Base-by-base conservation (phyloP, 805 yeast species). In the Osmozyma mogii region DNA sequence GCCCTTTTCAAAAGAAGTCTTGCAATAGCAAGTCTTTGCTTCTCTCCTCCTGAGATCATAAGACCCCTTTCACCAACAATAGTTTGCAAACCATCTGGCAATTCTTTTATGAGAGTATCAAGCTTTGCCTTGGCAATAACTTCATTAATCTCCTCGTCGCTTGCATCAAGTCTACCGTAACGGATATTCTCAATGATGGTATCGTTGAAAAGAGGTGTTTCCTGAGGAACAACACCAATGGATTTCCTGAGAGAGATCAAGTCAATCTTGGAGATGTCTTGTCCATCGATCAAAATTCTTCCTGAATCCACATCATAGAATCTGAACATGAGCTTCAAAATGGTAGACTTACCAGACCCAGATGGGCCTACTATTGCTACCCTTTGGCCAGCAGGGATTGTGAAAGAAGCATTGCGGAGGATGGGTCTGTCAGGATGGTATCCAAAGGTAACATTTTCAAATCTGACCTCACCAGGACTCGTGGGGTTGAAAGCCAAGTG, bases 21-120 rank as follows among this genome's bases (percentile, higher is more conserved):
- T 1, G 96, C 92, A 41, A 92, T 85, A 0, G 98, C 97, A 24
- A 92, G 64, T 38, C 98, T 65, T 57, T 92, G 98, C 52, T 92
- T 88, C 53, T 92, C 98, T 37, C 98, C 98, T n/a, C 98, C 98
- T 15, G 96, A 85, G 27, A 92, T 88, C 98, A 92, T 92, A 70
- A 92, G 70, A n/a, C 98, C 98, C 49, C 94, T 66, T 54, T 92
- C 98, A 28, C 98, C 98, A 11, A 92, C 98, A 34, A 84, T 65
- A 0, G 97, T 92, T 17, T 80, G 64, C 23, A 72, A 62, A 1
- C 96, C 96, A 9, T 83, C 82, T 0, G 98, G 97, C 27, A 92
- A 56, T 25, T 78, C 83, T 5, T 53, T 43, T 10, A 89, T 67
- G 27, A 89, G 59, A 15, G 57, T 52, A 37, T 72, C 72, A 37